Evolutionary conservation across 768 basidiomycete genomes (phyloP), one percentile per base, ranked within the genome.

Genomic region (Panellus pusillus): DNA sequence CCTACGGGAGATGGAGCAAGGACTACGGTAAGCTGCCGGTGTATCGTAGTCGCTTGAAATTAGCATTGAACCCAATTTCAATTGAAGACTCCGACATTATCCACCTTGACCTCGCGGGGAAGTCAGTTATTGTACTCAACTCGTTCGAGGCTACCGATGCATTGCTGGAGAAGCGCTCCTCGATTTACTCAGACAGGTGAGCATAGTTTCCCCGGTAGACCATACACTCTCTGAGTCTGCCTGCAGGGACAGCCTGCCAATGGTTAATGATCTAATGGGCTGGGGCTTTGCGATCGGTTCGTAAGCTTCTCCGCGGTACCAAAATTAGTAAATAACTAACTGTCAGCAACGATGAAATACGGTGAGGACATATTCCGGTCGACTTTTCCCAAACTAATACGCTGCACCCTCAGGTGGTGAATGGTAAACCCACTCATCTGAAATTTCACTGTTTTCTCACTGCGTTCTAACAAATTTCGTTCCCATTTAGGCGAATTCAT

Each of bases 1-100:
- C 71, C 20, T 79, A 74, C 49, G 32, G 65, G 4, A 54, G 71
- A 47, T 80, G 79, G 79, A 71, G 68, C 18, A 63, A 69, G 51
- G n/a, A n/a, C n/a, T n/a, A n/a, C n/a, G n/a, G n/a, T n/a, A n/a
- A 11, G 63, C 54, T 19, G 24, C 29, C 24, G 15, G 19, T 24
- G 41, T 12, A 44, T 29, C 31, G 43, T 58, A 6, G 60, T 15
- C 14, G 24, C 24, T 14, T 3, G 32, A 35, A 35, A 13, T 5
- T 45, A 45, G 2, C 24, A 24, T 36, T 37, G 37, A 1, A 14
- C 24, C 18, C 73, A 71, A 68, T 35, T 14, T 35, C 11, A 14
- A 35, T 9, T 35, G 7, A 27, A 54, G 52, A 42, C 31, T 55
- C 53, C 6, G 65, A 69, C n/a, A 72, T 72, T 20, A 50, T 65